Conservation (phyloP, 1,139 yeast species). For the Protomyces inouyei region DNA sequence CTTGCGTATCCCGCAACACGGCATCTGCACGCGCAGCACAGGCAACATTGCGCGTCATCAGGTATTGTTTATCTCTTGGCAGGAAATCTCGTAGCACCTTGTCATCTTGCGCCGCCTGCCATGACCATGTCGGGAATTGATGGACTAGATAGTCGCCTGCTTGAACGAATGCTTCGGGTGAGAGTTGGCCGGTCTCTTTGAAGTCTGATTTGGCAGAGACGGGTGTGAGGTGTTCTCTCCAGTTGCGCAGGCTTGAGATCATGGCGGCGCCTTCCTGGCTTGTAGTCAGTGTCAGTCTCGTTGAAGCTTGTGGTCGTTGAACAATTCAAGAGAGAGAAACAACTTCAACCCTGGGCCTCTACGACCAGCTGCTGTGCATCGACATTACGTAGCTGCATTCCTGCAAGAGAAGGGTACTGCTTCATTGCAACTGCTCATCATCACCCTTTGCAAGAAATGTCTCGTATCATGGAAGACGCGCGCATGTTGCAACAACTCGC, state of each 20-base stretch:
- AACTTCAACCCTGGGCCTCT: too few relatives aligned
- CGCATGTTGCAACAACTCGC: background rate
- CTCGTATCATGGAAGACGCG: background rate
- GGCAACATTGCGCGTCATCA: slow-evolving; percentile 89
- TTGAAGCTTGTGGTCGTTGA: background rate
- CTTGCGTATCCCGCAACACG: slow-evolving; percentile 10
- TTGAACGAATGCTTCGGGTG: slow-evolving; percentile 85
- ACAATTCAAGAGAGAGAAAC: background rate
- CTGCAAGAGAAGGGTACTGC: background rate
- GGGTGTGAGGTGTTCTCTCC: slow-evolving; percentile 91
- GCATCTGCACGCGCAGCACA: slow-evolving; percentile 9
- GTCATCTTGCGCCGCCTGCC: slow-evolving; percentile 46
- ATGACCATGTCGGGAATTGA: slow-evolving; percentile 95
- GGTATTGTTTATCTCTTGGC: slow-evolving; percentile 78
- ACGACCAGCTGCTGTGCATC: too few relatives aligned
- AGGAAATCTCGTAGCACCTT: slow-evolving; percentile 54
- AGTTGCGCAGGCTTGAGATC: slow-evolving; percentile 32
- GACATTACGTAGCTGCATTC: too few relatives aligned
- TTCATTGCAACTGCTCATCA: background rate
- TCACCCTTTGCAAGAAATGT: background rate
- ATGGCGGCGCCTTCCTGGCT: background rate
- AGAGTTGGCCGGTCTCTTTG: slow-evolving; percentile 77
- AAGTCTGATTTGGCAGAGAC: slow-evolving; percentile 78
- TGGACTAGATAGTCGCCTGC: slow-evolving; percentile 91
- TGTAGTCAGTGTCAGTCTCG: background rate